phyloP scores from a whole-genome alignment of 306 rosid species.

The Albizia julibrissin region DNA sequence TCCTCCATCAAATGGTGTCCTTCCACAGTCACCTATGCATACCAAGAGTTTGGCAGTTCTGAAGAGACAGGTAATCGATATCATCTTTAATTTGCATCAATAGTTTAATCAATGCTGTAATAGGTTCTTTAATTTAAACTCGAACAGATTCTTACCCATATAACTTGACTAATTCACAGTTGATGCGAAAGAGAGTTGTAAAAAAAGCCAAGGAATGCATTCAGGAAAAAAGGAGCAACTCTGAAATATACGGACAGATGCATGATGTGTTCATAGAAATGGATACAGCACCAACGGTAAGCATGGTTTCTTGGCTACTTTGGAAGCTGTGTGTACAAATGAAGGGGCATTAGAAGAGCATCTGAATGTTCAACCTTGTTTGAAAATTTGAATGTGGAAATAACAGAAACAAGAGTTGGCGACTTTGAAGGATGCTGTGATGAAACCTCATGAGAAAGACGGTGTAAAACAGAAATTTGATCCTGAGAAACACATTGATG shows the following conservation, averaged over 20 bases:
- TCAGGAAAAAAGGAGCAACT: constrained; percentile 1
- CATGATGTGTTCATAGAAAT: constrained; percentile 18
- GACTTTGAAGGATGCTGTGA: constrained; percentile 17
- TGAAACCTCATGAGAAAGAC: neutral
- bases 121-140: neutral
- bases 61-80: neutral
- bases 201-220: neutral
- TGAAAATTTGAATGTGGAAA: neutral
- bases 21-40: constrained; percentile 19
- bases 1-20: constrained; percentile 23
- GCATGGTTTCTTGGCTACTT: neutral
- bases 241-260: constrained; percentile 14
- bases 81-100: neutral
- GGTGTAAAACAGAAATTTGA: constrained; percentile 35
- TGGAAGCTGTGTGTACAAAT: neutral
- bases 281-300: constrained; percentile 22
- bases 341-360: neutral
- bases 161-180: neutral
- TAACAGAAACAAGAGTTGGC: constrained; percentile 8
- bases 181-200: neutral
- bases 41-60: constrained; percentile 21
- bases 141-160: neutral
- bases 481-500: constrained; percentile 65
- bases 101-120: neutral
- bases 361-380: neutral